Base-by-base conservation (phyloP, 768 basidiomycete species). In the Pleurotus ostreatus region DNA sequence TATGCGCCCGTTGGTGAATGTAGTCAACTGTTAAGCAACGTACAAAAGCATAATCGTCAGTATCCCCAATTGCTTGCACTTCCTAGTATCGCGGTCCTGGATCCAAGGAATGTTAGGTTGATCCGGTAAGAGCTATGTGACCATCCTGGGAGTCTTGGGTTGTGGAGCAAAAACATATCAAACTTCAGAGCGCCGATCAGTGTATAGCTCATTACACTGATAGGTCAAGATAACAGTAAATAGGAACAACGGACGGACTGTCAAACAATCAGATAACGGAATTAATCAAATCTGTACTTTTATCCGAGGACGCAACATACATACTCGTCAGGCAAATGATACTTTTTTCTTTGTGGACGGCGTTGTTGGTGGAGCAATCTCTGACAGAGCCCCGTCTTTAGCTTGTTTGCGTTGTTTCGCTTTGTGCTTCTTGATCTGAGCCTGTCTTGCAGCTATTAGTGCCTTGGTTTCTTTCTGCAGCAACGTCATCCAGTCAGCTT, bases 401-500 rank as follows among this genome's bases (percentile, higher is more conserved):
- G 40, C 49, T 63, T 47, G 56, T 43, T 67, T 76, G 39, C 69
- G 67, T 46, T 59, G 56, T 57, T 64, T 76, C 13, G 64, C 64
- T 60, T 74, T 78, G 45, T 72, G 67, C 63, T 70, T 73, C 65
- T 77, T 79, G 34, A 61, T 64, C 44, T 68, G 70, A 34, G 72
- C 66, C 30, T 68, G 68, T 60, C 68, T 69, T 39, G 72, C 71
- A 20, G 66, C 63, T 22, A 80, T 70, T 47, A 69, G 59, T 5
- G 66, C 69, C 55, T 75, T 80, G 13, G 71, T 70, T 60, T 77
- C 76, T 61, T 76, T 74, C 78, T 79, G 60, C 6, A 18, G 49
- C 49, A 60, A 61, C n/a, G n/a, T 23, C 37, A 52, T 25, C 26
- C 51, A 34, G 30, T 11, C 30, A 34, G 30, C 30, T 34, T 30